phyloP scores from a whole-genome alignment of 805 yeast species.

The Wickerhamomyces xylosicus region DNA sequence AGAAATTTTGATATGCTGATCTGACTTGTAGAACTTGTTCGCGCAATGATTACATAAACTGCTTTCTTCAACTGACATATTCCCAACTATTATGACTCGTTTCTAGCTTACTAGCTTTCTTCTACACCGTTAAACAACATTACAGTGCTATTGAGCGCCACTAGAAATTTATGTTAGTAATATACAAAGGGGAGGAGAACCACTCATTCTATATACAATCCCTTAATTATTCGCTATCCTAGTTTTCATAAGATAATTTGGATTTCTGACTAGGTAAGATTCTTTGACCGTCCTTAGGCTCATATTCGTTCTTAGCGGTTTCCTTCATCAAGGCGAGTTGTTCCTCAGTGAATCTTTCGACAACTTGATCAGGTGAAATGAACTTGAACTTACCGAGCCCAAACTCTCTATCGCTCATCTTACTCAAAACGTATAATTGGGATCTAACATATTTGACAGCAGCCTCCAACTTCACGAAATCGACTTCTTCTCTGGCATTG shows the following conservation, averaged over 20 bases:
- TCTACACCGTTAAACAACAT: too few species aligned
- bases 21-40: too few species aligned
- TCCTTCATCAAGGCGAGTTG: conserved; percentile 48
- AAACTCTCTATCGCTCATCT: conserved; percentile 84
- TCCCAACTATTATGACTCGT: too few species aligned
- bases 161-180: too few species aligned
- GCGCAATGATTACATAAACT: too few species aligned
- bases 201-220: not conserved
- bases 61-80: too few species aligned
- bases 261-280: conserved; percentile 54
- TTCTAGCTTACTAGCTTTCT: too few species aligned
- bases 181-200: too few species aligned
- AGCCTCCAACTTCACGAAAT: conserved; percentile 77
- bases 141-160: too few species aligned
- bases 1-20: too few species aligned
- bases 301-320: conserved; percentile 38
- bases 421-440: conserved; percentile 78
- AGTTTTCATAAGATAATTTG: conserved; percentile 19
- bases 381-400: conserved; percentile 84
- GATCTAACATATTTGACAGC: conserved; percentile 84
- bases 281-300: conserved; percentile 27
- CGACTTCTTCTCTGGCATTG: conserved; percentile 73
- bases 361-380: conserved; percentile 72
- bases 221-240: too few species aligned
- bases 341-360: conserved; percentile 55